Evolutionary conservation across 805 yeast species (phyloP).

Genomic region (Yarrowia porcina): DNA sequence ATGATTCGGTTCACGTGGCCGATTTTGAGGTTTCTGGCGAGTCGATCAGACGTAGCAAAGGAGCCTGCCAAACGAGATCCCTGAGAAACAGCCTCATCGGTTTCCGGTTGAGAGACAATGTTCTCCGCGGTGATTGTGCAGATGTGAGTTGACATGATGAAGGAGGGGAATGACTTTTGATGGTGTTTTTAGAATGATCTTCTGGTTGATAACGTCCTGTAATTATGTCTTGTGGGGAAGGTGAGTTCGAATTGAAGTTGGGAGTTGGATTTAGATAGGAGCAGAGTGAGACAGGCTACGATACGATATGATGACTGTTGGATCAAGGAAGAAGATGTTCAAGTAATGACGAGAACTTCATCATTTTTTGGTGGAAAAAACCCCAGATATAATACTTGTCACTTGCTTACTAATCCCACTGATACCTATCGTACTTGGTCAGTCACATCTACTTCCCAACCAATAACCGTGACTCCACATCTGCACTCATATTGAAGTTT

Average conservation of each 20-base stretch:
- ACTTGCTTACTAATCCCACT: too few species aligned
- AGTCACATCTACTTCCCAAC: background rate
- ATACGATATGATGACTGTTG: too few species aligned
- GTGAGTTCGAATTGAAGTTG: background rate
- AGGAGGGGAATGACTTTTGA: background rate
- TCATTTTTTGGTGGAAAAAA: too few species aligned
- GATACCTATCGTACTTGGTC: too few species aligned
- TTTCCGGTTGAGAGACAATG: conserved; percentile 12
- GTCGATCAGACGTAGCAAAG: conserved; percentile 9
- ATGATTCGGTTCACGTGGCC: conserved; percentile 22
- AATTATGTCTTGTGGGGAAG: background rate
- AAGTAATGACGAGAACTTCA: too few species aligned
- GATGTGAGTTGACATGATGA: conserved; percentile 10
- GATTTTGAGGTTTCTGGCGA: conserved; percentile 16
- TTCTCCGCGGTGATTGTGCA: conserved; percentile 5
- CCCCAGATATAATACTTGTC: too few species aligned
- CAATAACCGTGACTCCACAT: background rate
- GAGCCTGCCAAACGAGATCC: conserved; percentile 5
- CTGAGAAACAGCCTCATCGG: conserved; percentile 22
- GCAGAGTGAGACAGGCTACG: too few species aligned
- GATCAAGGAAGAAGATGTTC: background rate
- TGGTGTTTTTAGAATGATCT: too few species aligned
- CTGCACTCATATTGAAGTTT: conserved; percentile 4
- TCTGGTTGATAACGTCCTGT: too few species aligned
- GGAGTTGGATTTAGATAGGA: background rate